Conservation (phyloP, 2,329 filamentous ascomycete species). For the Helicocarpus griseus region DNA sequence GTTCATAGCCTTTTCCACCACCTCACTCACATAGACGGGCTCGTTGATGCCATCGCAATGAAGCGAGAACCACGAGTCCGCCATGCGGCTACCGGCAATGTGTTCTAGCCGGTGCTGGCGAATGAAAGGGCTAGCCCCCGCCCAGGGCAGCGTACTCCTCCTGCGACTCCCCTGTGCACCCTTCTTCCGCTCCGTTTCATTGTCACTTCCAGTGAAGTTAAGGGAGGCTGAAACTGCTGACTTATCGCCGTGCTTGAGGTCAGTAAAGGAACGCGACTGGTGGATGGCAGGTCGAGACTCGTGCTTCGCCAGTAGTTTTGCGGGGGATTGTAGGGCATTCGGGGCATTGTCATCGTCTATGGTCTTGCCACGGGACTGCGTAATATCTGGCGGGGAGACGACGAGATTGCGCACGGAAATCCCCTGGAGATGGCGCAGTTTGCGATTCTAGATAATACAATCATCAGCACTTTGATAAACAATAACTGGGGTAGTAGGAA, state of each 20-base stretch:
- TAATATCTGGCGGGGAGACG: slow-evolving; percentile 42
- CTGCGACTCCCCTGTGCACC: slow-evolving; percentile 29
- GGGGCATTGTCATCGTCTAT: slow-evolving; percentile 69
- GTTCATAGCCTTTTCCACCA: slow-evolving; percentile 71
- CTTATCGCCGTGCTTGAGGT: slow-evolving; percentile 32
- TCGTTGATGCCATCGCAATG: slow-evolving; percentile 58
- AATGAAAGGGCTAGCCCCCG: slow-evolving; percentile 46
- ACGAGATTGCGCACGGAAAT: slow-evolving; percentile 80
- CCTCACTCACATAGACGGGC: slow-evolving; percentile 85
- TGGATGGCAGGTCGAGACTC: slow-evolving; percentile 38
- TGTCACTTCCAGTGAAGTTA: background rate
- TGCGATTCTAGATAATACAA: slow-evolving; percentile 58
- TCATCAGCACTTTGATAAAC: slow-evolving; percentile 1
- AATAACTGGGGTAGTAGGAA: no score
- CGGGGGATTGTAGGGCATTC: slow-evolving; percentile 54
- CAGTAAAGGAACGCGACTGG: slow-evolving; percentile 51
- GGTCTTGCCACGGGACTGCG: slow-evolving; percentile 46
- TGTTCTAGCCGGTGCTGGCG: slow-evolving; percentile 69
- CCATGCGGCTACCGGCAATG: slow-evolving; percentile 60
- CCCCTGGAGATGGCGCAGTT: slow-evolving; percentile 75
- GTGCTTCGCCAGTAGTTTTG: slow-evolving; percentile 51
- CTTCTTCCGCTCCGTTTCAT: slow-evolving; percentile 9
- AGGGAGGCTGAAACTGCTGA: slow-evolving; percentile 9
- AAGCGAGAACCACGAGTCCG: slow-evolving; percentile 82
- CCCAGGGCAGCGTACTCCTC: slow-evolving; percentile 55